Evolutionary conservation across 495 filamentous ascomycete genomes (phyloP).

Genomic region (Podospora anserina): DNA sequence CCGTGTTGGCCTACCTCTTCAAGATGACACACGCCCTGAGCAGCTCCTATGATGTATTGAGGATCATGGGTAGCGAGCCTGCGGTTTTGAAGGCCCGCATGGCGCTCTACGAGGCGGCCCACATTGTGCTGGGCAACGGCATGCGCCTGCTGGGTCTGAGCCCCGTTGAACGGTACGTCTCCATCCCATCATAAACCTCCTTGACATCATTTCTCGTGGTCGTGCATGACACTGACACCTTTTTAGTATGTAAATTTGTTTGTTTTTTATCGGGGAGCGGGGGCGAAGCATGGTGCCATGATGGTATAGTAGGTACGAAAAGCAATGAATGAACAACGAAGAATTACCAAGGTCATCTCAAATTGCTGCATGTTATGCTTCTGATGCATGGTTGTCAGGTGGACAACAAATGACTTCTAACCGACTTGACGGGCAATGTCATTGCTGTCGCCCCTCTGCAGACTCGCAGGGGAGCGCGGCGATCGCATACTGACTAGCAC

Average conservation of each 20-base stretch:
- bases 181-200: background rate
- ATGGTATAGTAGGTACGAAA: conserved; percentile 24
- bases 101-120: conserved; percentile 76
- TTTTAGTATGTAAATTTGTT: background rate
- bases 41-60: conserved; percentile 77
- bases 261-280: background rate
- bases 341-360: background rate
- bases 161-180: conserved; percentile 61
- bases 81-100: conserved; percentile 73
- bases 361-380: background rate
- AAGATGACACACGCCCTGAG: conserved; percentile 83
- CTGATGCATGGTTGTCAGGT: background rate
- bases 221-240: background rate
- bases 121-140: conserved; percentile 75
- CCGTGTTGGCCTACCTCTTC: conserved; percentile 78
- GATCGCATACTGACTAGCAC: too few species aligned
- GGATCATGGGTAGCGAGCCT: conserved; percentile 69
- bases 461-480: too few species aligned
- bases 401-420: background rate
- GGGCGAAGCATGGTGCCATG: conserved; percentile 1
- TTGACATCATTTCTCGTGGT: background rate
- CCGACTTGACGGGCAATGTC: too few species aligned
- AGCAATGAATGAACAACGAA: background rate
- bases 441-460: too few species aligned
- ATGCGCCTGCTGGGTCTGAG: conserved; percentile 78